Evolutionary conservation across 2,329 filamentous ascomycete species (phyloP).

Genomic region (Pestalotiopsis sp.): DNA sequence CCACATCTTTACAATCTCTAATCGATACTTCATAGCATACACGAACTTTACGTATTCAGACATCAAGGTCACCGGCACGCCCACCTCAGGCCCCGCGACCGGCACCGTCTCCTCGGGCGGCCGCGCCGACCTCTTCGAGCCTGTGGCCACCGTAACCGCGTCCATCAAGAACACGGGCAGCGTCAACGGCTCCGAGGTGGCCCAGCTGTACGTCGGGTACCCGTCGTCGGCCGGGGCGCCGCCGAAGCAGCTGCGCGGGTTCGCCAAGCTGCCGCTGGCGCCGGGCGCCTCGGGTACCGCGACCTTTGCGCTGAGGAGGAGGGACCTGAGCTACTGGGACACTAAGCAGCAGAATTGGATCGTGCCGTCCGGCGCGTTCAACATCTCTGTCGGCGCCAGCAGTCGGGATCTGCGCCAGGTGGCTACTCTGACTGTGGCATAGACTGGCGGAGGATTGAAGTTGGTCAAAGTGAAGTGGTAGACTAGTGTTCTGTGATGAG

Average conservation of each 20-base stretch:
- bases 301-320: conserved; percentile 7
- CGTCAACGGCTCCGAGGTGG: conserved; percentile 41
- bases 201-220: conserved; percentile 41
- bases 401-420: conserved; percentile 44
- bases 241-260: conserved; percentile 60
- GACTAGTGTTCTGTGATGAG: not conserved
- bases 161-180: conserved; percentile 39
- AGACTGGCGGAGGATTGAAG: not conserved
- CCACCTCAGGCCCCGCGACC: conserved; percentile 37
- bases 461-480: not conserved
- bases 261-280: conserved; percentile 55
- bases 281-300: conserved; percentile 30
- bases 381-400: conserved; percentile 43
- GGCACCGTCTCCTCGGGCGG: conserved; percentile 39
- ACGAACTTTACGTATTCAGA: conserved; percentile 64
- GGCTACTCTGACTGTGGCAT: conserved; percentile 30
- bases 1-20: not conserved
- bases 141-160: conserved; percentile 34
- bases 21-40: conserved; percentile 50
- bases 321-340: conserved; percentile 11
- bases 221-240: conserved; percentile 41
- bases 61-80: conserved; percentile 41
- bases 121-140: conserved; percentile 43
- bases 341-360: conserved; percentile 13
- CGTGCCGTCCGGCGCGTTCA: conserved; percentile 33